Base-by-base conservation (phyloP, 805 yeast species). In the Clavispora vitiphila region DNA sequence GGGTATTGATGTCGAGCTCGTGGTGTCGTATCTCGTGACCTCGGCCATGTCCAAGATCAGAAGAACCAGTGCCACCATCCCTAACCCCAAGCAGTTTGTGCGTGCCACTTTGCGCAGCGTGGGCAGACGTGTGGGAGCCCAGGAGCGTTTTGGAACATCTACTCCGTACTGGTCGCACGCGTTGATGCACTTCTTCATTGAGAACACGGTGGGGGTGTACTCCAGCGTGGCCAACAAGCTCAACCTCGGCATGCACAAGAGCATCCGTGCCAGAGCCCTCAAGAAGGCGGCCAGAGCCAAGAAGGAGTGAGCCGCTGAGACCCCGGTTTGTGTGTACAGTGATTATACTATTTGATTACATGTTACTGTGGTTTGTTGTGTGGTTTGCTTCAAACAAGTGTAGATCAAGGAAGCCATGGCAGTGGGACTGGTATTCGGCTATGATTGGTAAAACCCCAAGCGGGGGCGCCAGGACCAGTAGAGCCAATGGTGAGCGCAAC, bases 151-250 rank as follows among this genome's bases (percentile, higher is more conserved):
- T 54, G 95, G 81, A 25, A 88, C 96, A 2, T 66, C 73, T 42
- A 91, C 98, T 1, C 99, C 99, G 25, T 93, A 73, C 74, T 89
- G 96, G 87, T 65, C 88, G 2, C 99, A 93, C 66, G 98, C 97
- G 2, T 60, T 91, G 39, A 80, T 90, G 82, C 96, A 90, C 61
- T 90, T 86, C 75, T 70, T 71, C 40, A 78, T 90, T 48, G 90
- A 80, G 38, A 77, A 77, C 56, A 76, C 88, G 9, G 81, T 89
- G 37, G 98, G 99, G 21, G 88, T 86, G 32, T 88, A 74, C 67
- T 80, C 91, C 42, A 73, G 71, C 50, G 26, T 83, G 16, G 95
- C 86, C 34, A 84, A 86, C 54, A 55, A 61, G 26, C 60, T 86
- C 57, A 91, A 90, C 67, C 74, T 71, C 54, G 64, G 65, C 40